Percentiles rank a stretch among this genome's conserved stretches.
Conservation (phyloP, 208 protist genomes). For the Acanthamoeba castellanii region DNA sequence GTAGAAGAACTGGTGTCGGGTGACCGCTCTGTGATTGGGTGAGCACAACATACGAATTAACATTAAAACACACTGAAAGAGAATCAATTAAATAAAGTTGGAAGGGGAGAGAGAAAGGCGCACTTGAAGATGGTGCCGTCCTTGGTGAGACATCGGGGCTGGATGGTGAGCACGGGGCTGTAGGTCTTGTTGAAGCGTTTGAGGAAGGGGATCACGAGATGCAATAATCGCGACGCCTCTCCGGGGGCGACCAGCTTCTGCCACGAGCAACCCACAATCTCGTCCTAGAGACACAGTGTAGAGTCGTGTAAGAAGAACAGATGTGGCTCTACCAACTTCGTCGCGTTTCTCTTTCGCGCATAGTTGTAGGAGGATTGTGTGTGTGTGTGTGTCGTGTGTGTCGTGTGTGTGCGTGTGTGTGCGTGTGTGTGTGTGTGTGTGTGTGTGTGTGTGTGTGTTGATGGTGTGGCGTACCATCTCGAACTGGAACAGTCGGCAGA, state of each 20-base stretch:
- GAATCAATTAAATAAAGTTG: neutral
- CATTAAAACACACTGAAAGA: too few relatives aligned
- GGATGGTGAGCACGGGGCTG: constrained; percentile 41
- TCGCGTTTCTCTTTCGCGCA: too few relatives aligned
- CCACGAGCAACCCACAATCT: constrained; percentile 62
- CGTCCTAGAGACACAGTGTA: too few relatives aligned
- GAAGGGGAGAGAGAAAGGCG: neutral
- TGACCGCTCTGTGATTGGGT: neutral
- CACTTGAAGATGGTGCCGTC: constrained; percentile 53
- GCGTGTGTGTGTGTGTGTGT: too few relatives aligned
- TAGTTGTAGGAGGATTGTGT: too few relatives aligned
- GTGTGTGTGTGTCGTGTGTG: too few relatives aligned
- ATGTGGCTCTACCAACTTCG: too few relatives aligned
- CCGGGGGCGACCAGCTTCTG: constrained; percentile 51
- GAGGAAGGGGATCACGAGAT: constrained; percentile 53
- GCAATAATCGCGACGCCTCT: neutral
- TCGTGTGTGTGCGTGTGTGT: too few relatives aligned
- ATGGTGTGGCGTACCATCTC: constrained; percentile 19
- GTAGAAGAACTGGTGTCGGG: constrained; percentile 55
- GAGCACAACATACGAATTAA: too few relatives aligned
- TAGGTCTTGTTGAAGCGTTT: constrained; percentile 21
- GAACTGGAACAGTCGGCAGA: constrained; percentile 58
- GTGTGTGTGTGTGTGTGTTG: too few relatives aligned
- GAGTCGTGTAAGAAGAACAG: too few relatives aligned
- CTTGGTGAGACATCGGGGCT: constrained; percentile 42